These are phyloP conservation scores for Thinopyrum elongatum DNA, from an alignment of 176 grass and related monocot species.

Conservation along the genomic window DNA sequence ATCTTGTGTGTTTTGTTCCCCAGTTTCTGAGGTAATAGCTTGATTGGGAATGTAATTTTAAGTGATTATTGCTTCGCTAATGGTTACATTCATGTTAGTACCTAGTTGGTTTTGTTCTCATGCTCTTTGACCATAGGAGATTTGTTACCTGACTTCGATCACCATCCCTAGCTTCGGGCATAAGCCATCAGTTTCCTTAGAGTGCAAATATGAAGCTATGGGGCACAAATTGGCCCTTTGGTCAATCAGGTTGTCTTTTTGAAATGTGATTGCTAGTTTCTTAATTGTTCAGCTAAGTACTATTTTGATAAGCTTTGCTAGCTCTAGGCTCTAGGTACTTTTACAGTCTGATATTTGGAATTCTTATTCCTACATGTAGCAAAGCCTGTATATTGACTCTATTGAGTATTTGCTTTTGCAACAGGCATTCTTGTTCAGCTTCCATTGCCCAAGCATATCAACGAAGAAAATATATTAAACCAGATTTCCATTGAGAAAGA, in stretches of 20 bases:
- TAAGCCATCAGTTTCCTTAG: neutral
- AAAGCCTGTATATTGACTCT: neutral
- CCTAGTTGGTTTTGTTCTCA: neutral
- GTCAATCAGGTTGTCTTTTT: neutral
- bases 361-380: neutral
- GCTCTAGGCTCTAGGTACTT: neutral
- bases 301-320: neutral
- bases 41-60: neutral
- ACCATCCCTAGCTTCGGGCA: neutral
- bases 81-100: neutral
- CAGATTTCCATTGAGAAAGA: constrained; percentile 91
- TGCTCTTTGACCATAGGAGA: neutral
- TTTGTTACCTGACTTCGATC: neutral
- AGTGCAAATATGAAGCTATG: neutral
- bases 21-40: neutral
- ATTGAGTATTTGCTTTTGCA: constrained; percentile 8
- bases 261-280: neutral
- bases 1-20: neutral
- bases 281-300: neutral
- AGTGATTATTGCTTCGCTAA: neutral
- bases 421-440: constrained; percentile 93
- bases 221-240: neutral
- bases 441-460: constrained; percentile 91
- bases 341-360: neutral
- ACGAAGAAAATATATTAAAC: constrained; percentile 81